Conservation (phyloP, 2,329 filamentous ascomycete species). For the Aspergillus versicolor region DNA sequence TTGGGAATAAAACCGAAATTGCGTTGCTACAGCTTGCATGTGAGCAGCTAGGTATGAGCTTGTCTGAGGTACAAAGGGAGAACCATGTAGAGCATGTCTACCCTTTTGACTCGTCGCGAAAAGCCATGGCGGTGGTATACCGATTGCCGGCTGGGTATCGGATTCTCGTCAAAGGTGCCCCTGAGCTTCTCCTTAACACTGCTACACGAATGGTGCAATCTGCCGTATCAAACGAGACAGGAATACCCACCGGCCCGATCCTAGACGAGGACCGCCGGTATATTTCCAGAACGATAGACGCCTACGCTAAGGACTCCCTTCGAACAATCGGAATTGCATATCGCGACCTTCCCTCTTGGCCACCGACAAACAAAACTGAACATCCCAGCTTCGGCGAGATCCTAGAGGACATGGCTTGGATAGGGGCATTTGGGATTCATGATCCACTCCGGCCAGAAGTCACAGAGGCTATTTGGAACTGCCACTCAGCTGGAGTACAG, state of each 20-base stretch:
- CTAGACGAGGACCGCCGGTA: conserved; percentile 25
- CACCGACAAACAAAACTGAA: conserved; percentile 56
- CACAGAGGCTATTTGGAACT: conserved; percentile 64
- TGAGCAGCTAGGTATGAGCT: conserved; percentile 65
- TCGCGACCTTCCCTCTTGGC: conserved; percentile 60
- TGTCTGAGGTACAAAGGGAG: conserved; percentile 62
- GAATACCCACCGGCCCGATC: conserved; percentile 34
- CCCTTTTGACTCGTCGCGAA: conserved; percentile 73
- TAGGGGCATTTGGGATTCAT: conserved; percentile 73
- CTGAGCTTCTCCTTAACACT: conserved; percentile 45
- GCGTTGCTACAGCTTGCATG: conserved; percentile 68
- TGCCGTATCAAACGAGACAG: conserved; percentile 30
- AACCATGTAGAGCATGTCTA: conserved; percentile 65
- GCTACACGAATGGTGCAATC: conserved; percentile 33
- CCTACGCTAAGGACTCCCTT: conserved; percentile 57
- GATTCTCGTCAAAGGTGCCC: conserved; percentile 49
- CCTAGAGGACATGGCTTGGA: conserved; percentile 70
- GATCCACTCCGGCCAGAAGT: conserved; percentile 72
- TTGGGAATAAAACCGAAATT: conserved; percentile 77
- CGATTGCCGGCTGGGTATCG: conserved; percentile 41
- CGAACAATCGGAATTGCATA: conserved; percentile 75
- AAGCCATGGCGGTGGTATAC: conserved; percentile 59
- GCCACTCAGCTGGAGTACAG: conserved; percentile 66
- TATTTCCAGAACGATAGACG: conserved; percentile 38
- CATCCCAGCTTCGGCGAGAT: conserved; percentile 68